phyloP scores from a whole-genome alignment of 768 basidiomycete genomes.

The Xerocomus brunneocitrinus region DNA sequence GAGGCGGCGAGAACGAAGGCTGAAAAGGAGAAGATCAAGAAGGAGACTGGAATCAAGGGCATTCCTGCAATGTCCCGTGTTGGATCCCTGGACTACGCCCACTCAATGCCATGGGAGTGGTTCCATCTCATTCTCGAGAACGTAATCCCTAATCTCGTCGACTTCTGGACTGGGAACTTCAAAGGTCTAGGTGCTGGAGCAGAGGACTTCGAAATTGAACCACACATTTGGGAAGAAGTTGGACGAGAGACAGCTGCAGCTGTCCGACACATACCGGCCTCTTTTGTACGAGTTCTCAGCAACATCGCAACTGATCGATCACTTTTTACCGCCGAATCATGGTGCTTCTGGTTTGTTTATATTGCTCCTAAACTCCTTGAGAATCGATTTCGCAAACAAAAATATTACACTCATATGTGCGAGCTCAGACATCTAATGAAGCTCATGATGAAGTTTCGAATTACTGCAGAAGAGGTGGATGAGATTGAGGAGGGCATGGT shows the following conservation, averaged over 20 bases:
- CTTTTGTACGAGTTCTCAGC: slow-evolving; percentile 26
- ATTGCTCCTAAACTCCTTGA: slow-evolving; percentile 12
- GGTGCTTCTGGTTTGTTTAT: slow-evolving; percentile 17
- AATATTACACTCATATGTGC: not conserved
- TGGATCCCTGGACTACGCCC: not conserved
- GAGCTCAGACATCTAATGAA: not conserved
- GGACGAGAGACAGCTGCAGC: slow-evolving; percentile 29
- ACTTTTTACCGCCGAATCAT: slow-evolving; percentile 19
- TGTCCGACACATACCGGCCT: slow-evolving; percentile 25
- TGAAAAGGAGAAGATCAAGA: slow-evolving; percentile 19
- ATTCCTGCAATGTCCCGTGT: slow-evolving; percentile 10
- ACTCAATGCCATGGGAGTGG: not conserved
- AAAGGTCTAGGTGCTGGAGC: slow-evolving; percentile 34
- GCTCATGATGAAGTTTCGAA: not conserved
- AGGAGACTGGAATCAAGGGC: slow-evolving; percentile 32
- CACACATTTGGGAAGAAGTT: slow-evolving; percentile 39
- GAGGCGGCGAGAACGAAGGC: slow-evolving; percentile 4
- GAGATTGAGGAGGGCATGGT: not conserved
- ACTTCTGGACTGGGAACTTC: slow-evolving; percentile 5
- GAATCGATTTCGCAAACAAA: not conserved
- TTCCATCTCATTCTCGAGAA: not conserved
- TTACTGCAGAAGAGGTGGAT: not conserved
- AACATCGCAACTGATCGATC: slow-evolving; percentile 29
- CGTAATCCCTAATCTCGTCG: not conserved
- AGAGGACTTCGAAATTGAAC: slow-evolving; percentile 27